Evolutionary conservation across 352 stramenopile genomes (phyloP).

Genomic region (Phytopythium montanum): DNA sequence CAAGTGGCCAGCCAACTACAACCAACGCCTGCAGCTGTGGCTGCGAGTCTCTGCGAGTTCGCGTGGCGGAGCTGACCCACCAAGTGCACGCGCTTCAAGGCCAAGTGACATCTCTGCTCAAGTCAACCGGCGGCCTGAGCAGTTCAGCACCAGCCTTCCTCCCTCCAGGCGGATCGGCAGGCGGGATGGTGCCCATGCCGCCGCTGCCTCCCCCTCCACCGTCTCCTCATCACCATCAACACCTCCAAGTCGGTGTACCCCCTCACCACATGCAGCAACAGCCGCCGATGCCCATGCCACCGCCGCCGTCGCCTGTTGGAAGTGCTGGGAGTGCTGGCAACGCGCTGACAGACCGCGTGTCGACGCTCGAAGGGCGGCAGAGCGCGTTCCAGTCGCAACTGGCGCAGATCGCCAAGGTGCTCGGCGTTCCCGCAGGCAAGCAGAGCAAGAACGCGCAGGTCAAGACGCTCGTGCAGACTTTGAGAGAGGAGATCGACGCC

Average conservation of each 20-base stretch:
- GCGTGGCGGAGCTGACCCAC: conserved; percentile 52
- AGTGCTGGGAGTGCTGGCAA: background rate
- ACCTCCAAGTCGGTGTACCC: background rate
- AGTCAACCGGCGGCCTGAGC: conserved; percentile 1
- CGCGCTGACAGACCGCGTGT: conserved; percentile 9
- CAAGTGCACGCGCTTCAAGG: conserved; percentile 40
- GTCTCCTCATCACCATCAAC: background rate
- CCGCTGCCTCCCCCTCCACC: background rate
- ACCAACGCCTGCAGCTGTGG: conserved; percentile 17
- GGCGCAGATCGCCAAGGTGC: conserved; percentile 53
- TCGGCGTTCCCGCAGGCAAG: conserved; percentile 59
- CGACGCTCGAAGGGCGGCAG: conserved; percentile 59
- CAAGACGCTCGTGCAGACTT: conserved; percentile 9
- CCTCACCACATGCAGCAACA: background rate
- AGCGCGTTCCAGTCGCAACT: conserved; percentile 72
- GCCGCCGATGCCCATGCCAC: conserved; percentile 2
- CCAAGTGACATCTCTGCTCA: conserved; percentile 19
- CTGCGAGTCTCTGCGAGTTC: conserved; percentile 37
- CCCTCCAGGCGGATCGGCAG: conserved; percentile 1
- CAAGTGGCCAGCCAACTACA: background rate
- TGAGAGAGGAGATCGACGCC: conserved; percentile 8
- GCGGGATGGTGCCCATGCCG: conserved; percentile 6
- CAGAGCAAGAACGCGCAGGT: conserved; percentile 55
- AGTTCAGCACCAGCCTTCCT: conserved; percentile 1
- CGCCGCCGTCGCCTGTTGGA: background rate